These are phyloP conservation scores for Tricholoma matsutake DNA, from an alignment of 768 basidiomycete species.

Conservation along the genomic window DNA sequence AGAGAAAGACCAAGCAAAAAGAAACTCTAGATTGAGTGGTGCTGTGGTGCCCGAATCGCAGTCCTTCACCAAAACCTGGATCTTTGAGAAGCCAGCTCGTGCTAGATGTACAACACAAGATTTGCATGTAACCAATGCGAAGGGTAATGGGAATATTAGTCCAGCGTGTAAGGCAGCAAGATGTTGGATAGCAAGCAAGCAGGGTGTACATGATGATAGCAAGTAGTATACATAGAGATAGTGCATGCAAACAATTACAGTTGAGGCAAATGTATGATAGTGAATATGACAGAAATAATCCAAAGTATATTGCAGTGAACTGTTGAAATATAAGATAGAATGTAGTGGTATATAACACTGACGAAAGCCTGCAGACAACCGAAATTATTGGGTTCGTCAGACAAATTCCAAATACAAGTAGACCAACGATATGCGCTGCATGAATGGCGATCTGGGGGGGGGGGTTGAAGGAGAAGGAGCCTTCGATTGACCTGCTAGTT, in stretches of 20 bases:
- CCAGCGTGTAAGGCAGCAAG: neutral
- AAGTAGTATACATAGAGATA: conserved; percentile 3
- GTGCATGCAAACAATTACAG: conserved; percentile 3
- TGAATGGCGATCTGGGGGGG: neutral
- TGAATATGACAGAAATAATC: neutral
- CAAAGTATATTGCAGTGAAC: conserved; percentile 17
- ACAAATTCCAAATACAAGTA: neutral
- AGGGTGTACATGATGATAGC: neutral
- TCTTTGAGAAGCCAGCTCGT: neutral
- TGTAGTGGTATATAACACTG: neutral
- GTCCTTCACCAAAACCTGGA: neutral
- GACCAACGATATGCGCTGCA: neutral
- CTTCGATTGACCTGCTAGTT: neutral
- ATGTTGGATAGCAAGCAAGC: neutral
- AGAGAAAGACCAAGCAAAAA: neutral
- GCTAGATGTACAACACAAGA: neutral
- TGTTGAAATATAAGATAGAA: conserved; percentile 11
- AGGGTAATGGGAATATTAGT: neutral
- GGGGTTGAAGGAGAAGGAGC: neutral
- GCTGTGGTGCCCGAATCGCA: neutral
- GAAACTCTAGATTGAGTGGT: neutral
- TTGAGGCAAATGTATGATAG: neutral
- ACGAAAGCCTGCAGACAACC: neutral
- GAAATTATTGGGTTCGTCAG: conserved; percentile 5
- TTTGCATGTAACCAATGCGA: neutral